These are phyloP conservation scores for Petunia hybrid DNA, from an alignment of 305 asterid species.

Conservation along the genomic window DNA sequence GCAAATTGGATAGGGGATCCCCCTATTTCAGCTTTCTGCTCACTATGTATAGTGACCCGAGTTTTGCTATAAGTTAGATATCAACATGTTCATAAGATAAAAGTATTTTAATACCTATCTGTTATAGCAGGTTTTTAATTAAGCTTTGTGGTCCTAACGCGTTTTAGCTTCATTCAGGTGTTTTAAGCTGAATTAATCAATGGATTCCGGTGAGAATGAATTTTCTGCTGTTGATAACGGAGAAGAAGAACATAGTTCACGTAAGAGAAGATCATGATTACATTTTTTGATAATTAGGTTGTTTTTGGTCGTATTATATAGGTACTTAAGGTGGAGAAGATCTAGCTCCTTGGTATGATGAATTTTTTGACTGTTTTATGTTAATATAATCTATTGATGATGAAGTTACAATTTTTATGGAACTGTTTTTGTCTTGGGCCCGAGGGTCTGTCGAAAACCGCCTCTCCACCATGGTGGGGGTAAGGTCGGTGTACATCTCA, in stretches of 20 bases:
- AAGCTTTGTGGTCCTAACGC: conserved; percentile 9
- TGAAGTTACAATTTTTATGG: background rate
- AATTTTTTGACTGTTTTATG: background rate
- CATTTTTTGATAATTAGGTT: background rate
- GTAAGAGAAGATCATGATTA: conserved; percentile 22
- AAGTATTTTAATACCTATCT: background rate
- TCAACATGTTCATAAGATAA: too few species aligned
- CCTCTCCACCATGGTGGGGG: too few species aligned
- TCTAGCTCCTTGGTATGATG: background rate
- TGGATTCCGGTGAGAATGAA: conserved; percentile 33
- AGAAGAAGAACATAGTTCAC: background rate
- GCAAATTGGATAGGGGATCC: too few species aligned
- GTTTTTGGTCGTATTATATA: background rate
- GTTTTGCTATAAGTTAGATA: too few species aligned
- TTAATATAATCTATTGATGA: background rate
- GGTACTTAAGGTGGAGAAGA: background rate
- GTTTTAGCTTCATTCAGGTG: conserved; percentile 20
- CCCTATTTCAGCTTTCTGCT: too few species aligned
- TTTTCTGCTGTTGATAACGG: conserved; percentile 10
- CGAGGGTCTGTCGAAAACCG: too few species aligned
- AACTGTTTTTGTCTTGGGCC: background rate
- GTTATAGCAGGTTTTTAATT: background rate
- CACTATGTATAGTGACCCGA: too few species aligned
- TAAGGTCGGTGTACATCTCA: too few species aligned
- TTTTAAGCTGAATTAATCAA: background rate